These are phyloP conservation scores for Neofusicoccum parvum DNA, from an alignment of 2,329 filamentous ascomycete genomes.

Conservation along the genomic window DNA sequence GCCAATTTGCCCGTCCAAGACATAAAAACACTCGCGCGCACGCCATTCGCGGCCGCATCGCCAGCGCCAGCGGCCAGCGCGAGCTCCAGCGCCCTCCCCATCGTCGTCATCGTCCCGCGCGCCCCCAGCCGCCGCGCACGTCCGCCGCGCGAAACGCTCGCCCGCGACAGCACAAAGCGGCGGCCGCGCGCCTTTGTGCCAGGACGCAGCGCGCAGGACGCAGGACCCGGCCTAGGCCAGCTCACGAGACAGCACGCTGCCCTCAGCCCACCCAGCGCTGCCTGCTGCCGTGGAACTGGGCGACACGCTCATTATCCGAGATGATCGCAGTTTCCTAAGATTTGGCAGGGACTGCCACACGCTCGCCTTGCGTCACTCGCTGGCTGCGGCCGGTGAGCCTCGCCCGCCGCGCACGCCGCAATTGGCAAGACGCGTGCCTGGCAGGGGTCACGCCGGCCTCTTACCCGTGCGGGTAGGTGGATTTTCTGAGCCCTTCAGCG, in stretches of 20 bases:
- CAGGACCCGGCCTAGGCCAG: background rate
- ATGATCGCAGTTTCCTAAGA: slow-evolving; percentile 18
- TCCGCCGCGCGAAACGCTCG: background rate
- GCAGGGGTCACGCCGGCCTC: background rate
- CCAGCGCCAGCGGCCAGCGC: background rate
- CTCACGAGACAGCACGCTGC: slow-evolving; percentile 13
- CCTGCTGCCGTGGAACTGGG: slow-evolving; percentile 2
- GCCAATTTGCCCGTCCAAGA: background rate
- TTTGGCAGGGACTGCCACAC: background rate
- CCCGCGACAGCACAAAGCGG: slow-evolving; percentile 6
- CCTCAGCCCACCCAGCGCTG: slow-evolving; percentile 1
- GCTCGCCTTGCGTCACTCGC: slow-evolving; percentile 5
- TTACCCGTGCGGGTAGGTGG: slow-evolving; percentile 12
- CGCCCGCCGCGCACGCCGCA: background rate
- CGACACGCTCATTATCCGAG: background rate
- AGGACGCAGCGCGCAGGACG: background rate
- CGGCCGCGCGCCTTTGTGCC: slow-evolving; percentile 8
- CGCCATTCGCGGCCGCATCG: background rate
- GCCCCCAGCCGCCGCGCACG: background rate
- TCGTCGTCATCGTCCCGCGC: background rate
- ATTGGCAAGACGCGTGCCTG: slow-evolving; percentile 15
- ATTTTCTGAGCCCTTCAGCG: background rate
- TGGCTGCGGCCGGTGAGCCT: slow-evolving; percentile 13
- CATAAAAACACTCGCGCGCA: background rate
- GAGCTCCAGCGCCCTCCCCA: background rate